Evolutionary conservation across 352 stramenopile species (phyloP).

Genomic region (Globisporangium viniferum): DNA sequence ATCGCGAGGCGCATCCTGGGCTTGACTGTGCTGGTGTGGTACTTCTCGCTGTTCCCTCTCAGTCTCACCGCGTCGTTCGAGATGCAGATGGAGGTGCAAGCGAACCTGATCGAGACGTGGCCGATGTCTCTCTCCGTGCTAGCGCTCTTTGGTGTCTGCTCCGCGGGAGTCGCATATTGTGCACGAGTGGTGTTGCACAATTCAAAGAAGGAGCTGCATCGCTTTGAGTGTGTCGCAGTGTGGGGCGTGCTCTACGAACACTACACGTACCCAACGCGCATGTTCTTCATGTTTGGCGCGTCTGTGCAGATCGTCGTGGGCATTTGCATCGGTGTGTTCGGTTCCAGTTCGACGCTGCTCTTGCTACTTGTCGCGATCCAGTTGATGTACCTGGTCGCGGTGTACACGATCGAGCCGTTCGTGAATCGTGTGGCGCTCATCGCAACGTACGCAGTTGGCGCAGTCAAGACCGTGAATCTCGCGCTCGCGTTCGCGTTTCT

Average conservation of each 20-base stretch:
- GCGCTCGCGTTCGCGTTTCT: slow-evolving; percentile 36
- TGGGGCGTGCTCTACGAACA: slow-evolving; percentile 42
- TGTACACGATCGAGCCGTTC: slow-evolving; percentile 35
- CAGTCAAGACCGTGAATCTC: slow-evolving; percentile 32
- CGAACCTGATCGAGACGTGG: slow-evolving; percentile 18
- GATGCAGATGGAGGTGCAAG: slow-evolving; percentile 22
- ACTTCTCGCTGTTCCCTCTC: slow-evolving; percentile 37
- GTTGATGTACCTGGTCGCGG: slow-evolving; percentile 27
- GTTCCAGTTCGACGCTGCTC: slow-evolving; percentile 26
- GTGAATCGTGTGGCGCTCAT: slow-evolving; percentile 13
- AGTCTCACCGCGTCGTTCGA: slow-evolving; percentile 33
- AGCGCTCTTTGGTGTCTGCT: slow-evolving; percentile 25
- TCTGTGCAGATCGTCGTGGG: slow-evolving; percentile 30
- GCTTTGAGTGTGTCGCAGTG: slow-evolving; percentile 22
- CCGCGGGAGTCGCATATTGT: slow-evolving; percentile 17
- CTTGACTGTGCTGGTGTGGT: slow-evolving; percentile 38
- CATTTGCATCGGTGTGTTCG: slow-evolving; percentile 30
- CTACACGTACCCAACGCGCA: slow-evolving; percentile 24
- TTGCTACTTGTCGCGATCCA: slow-evolving; percentile 30
- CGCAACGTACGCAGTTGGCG: slow-evolving; percentile 13
- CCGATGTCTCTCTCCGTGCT: slow-evolving; percentile 18
- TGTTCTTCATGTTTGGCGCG: slow-evolving; percentile 38
- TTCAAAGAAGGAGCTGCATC: slow-evolving; percentile 24
- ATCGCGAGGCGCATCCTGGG: slow-evolving; percentile 32
- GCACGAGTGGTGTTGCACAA: slow-evolving; percentile 18